These are phyloP conservation scores for Ophiocytium majus DNA, from an alignment of 352 stramenopile species.

Conservation along the genomic window DNA sequence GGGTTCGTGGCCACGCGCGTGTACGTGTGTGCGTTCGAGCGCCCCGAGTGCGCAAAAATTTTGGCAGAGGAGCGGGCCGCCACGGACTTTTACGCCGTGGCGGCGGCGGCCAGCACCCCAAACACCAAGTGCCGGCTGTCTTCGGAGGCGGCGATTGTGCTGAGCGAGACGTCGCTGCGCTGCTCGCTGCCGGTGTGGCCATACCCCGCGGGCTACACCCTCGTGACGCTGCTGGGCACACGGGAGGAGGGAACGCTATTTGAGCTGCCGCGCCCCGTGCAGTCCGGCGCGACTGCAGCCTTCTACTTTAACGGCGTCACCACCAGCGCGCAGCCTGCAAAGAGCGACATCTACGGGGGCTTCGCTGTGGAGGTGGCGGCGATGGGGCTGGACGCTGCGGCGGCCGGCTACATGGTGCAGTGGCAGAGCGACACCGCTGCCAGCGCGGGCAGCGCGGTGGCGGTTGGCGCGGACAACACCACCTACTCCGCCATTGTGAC, in stretches of 20 bases:
- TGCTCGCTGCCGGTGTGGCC: background rate
- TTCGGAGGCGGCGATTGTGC: background rate
- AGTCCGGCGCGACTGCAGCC: background rate
- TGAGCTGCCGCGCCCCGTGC: background rate
- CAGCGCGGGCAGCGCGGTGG: background rate
- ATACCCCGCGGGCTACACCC: background rate
- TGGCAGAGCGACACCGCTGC: background rate
- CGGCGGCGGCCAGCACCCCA: background rate
- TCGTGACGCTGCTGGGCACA: background rate
- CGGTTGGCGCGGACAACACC: background rate
- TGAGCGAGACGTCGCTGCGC: background rate
- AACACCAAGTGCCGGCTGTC: background rate
- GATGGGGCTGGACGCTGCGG: background rate
- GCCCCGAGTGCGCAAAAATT: background rate
- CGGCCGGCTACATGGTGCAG: background rate
- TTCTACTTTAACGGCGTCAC: slow-evolving; percentile 19
- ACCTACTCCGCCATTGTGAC: background rate
- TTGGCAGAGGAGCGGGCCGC: background rate
- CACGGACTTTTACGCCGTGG: background rate
- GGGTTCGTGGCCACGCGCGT: background rate
- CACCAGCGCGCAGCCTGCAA: background rate
- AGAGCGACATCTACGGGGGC: background rate
- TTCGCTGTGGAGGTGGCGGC: background rate
- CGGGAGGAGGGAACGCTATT: background rate
- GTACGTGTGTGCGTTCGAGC: background rate